phyloP scores from a whole-genome alignment of 106 monocot genomes.

The Acorus gramineus region DNA sequence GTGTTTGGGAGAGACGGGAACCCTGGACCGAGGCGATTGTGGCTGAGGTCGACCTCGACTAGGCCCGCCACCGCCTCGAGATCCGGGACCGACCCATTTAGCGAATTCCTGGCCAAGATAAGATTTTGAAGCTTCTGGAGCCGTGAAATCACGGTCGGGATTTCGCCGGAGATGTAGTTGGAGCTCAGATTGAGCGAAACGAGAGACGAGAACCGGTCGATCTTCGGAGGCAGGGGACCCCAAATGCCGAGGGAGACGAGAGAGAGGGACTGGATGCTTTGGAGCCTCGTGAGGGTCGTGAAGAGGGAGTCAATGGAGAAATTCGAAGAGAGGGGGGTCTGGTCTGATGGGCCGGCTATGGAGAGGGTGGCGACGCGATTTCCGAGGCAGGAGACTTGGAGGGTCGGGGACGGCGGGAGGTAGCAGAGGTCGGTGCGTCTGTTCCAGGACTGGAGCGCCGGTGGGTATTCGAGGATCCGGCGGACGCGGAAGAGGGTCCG shows the following conservation, averaged over 20 bases:
- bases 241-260: conserved; percentile 76
- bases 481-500: conserved; percentile 42
- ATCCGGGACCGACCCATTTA: conserved; percentile 48
- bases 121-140: conserved; percentile 28
- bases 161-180: conserved; percentile 45
- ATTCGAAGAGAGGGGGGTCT: conserved; percentile 21
- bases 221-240: conserved; percentile 46
- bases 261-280: conserved; percentile 37
- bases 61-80: conserved; percentile 26
- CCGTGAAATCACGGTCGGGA: conserved; percentile 27
- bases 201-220: conserved; percentile 35
- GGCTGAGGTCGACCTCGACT: conserved; percentile 34
- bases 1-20: conserved; percentile 25
- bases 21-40: conserved; percentile 40
- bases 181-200: conserved; percentile 52
- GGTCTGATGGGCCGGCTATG: conserved; percentile 25
- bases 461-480: conserved; percentile 48
- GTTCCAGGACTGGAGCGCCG: conserved; percentile 23
- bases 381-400: conserved; percentile 47
- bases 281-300: conserved; percentile 53
- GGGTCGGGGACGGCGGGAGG: conserved; percentile 37
- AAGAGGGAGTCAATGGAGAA: conserved; percentile 78
- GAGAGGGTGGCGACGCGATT: conserved; percentile 35
- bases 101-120: conserved; percentile 20
- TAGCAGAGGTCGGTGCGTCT: conserved; percentile 35